Percentiles rank a stretch among this genome's conserved stretches.
phyloP scores from a whole-genome alignment of 345 rosid genomes.

The Moricandia moricandioides region DNA sequence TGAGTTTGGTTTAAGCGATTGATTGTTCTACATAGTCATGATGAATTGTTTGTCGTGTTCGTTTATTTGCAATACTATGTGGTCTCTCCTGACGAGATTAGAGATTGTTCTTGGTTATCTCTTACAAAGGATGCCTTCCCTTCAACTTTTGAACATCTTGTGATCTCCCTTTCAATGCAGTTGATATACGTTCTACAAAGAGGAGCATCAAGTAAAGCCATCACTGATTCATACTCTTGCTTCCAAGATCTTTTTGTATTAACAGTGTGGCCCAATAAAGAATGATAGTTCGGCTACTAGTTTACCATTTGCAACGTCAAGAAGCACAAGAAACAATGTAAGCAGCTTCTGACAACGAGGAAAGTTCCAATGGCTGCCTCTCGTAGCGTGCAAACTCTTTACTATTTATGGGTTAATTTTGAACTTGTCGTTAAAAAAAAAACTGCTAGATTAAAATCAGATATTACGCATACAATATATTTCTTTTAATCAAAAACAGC shows the following conservation, averaged over 20 bases:
- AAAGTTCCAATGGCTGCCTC: slow-evolving; percentile 31
- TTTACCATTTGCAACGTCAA: slow-evolving; percentile 20
- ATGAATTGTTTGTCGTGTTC: background rate
- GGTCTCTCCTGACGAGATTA: background rate
- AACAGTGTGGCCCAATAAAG: slow-evolving; percentile 6
- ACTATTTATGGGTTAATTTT: slow-evolving; percentile 17
- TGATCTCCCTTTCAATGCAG: slow-evolving; percentile 26
- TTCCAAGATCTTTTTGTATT: slow-evolving; percentile 61
- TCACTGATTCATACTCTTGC: slow-evolving; percentile 28
- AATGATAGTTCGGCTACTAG: background rate
- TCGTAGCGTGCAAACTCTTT: slow-evolving; percentile 29
- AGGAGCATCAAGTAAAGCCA: slow-evolving; percentile 26
- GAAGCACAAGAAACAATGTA: slow-evolving; percentile 12
- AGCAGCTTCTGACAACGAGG: slow-evolving; percentile 38
- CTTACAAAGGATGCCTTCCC: background rate
- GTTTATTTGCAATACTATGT: background rate
- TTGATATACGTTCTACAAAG: slow-evolving; percentile 22
- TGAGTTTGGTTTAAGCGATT: no score
- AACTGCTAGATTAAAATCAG: background rate
- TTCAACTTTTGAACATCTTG: background rate
- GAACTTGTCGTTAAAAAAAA: slow-evolving; percentile 6
- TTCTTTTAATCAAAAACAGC: background rate
- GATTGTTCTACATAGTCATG: background rate
- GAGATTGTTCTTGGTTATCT: background rate
- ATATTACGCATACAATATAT: background rate